phyloP scores from a whole-genome alignment of 2,329 filamentous ascomycete genomes.

The Pseudopithomyces chartarum region DNA sequence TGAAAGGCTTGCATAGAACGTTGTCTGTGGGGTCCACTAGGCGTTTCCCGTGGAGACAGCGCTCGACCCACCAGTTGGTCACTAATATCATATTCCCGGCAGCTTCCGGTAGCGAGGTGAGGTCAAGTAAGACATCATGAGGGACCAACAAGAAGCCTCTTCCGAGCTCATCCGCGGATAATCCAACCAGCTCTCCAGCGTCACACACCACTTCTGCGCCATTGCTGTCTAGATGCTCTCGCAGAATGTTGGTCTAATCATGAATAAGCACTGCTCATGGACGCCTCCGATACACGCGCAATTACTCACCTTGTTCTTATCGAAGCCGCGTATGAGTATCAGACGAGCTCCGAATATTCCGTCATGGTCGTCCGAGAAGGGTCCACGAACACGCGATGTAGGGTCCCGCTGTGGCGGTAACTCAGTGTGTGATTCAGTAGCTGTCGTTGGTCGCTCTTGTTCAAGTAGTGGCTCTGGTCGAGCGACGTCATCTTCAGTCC shows the following conservation, averaged over 20 bases:
- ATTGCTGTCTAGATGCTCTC: conserved; percentile 38
- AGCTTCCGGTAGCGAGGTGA: conserved; percentile 39
- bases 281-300: background rate
- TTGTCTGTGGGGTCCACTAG: conserved; percentile 72
- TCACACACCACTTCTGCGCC: conserved; percentile 39
- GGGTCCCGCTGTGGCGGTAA: conserved; percentile 18
- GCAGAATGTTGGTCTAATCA: conserved; percentile 39
- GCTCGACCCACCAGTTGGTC: conserved; percentile 93
- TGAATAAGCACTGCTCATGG: conserved; percentile 22
- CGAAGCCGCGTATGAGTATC: conserved; percentile 52
- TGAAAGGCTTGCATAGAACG: conserved; percentile 77
- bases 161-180: conserved; percentile 32
- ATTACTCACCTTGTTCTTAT: conserved; percentile 45
- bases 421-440: conserved; percentile 12
- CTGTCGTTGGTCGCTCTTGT: conserved; percentile 12
- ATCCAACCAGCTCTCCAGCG: conserved; percentile 28
- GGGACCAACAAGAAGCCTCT: conserved; percentile 52
- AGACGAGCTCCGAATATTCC: conserved; percentile 52
- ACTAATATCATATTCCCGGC: conserved; percentile 54
- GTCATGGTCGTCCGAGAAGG: conserved; percentile 16
- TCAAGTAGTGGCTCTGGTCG: conserved; percentile 25
- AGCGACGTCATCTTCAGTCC: conserved; percentile 35
- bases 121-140: conserved; percentile 44
- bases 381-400: conserved; percentile 14
- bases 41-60: conserved; percentile 77